A percentile compares a stretch with the other conserved stretches of the same genome.
These are phyloP conservation scores for Neoboletus brunneissimus DNA, from an alignment of 768 basidiomycete species.

Conservation along the genomic window DNA sequence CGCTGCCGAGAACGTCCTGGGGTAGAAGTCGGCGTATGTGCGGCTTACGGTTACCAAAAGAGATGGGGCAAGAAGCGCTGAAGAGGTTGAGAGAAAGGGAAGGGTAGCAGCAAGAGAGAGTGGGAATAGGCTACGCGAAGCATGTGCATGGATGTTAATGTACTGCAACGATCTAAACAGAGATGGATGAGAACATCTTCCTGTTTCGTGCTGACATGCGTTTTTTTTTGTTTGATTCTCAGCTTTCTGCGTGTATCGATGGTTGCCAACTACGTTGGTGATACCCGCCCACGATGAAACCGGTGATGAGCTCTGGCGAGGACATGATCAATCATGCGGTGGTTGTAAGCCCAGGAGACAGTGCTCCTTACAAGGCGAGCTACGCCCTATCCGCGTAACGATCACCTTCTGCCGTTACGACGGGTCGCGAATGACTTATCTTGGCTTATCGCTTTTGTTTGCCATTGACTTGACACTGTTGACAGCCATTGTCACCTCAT, in stretches of 20 bases:
- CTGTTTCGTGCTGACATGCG: neutral
- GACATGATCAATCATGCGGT: neutral
- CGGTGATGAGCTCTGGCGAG: neutral
- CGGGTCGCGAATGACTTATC: neutral
- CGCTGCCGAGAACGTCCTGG: conserved; percentile 75
- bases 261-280: neutral
- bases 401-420: conserved; percentile 5
- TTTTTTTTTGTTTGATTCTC: neutral
- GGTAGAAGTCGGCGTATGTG: conserved; percentile 62
- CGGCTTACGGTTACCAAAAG: conserved; percentile 65
- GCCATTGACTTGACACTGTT: conserved; percentile 7
- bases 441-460: neutral
- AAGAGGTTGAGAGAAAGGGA: conserved; percentile 39
- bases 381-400: no score
- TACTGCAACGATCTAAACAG: neutral
- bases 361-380: neutral
- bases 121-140: neutral
- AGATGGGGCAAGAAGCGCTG: conserved; percentile 67
- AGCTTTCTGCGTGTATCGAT: neutral
- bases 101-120: neutral
- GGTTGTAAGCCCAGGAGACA: neutral
- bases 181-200: neutral
- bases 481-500: conserved; percentile 20
- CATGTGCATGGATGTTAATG: neutral
- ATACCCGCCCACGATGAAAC: neutral